Conservation (phyloP, 352 stramenopile species). For the Phytophthora pistaciae region DNA sequence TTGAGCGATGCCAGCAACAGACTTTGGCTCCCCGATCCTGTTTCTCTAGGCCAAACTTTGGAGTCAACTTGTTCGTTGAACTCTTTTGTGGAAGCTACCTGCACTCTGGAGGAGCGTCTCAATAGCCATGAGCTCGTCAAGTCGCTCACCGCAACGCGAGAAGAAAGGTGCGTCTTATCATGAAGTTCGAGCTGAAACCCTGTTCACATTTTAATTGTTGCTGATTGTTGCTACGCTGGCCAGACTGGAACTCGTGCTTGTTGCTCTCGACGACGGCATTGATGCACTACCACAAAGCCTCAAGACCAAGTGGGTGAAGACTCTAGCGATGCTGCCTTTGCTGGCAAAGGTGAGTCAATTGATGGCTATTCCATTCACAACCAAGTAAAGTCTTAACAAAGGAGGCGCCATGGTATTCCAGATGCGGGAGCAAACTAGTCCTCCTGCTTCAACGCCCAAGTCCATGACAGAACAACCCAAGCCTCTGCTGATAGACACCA, state of each 20-base stretch:
- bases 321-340: conserved; percentile 22
- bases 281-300: conserved; percentile 4
- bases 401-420: not conserved
- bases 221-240: not conserved
- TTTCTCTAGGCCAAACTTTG: not conserved
- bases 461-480: not conserved
- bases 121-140: conserved; percentile 6
- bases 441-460: not conserved
- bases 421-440: conserved; percentile 18
- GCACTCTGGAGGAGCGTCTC: conserved; percentile 22
- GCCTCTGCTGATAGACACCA: conserved; percentile 6
- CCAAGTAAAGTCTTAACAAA: not conserved
- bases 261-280: conserved; percentile 27
- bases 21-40: conserved; percentile 11
- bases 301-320: conserved; percentile 30
- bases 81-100: conserved; percentile 13
- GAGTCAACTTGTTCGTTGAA: conserved; percentile 7
- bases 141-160: conserved; percentile 18
- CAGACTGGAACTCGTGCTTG: conserved; percentile 36
- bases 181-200: not conserved
- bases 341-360: conserved; percentile 20
- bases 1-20: not conserved
- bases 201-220: not conserved
- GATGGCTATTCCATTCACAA: not conserved
- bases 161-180: conserved; percentile 25